Evolutionary conservation across 129 eudicot genomes (phyloP), one percentile per base, ranked within the genome.

Genomic region (Pulicaria dysenterica): DNA sequence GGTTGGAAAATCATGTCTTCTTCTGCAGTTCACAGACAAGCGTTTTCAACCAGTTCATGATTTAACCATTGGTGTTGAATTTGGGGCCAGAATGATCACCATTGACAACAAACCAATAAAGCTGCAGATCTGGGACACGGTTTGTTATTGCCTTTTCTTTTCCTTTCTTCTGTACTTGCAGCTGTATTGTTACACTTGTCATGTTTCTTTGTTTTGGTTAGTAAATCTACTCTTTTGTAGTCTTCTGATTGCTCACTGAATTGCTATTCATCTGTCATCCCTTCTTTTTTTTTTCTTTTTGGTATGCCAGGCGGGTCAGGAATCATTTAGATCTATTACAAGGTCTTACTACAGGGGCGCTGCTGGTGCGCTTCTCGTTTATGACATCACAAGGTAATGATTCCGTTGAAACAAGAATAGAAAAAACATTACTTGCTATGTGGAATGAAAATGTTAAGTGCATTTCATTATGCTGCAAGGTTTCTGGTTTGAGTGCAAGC

Each of bases 21-120:
- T 93, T 74, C 82, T 93, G 73, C 98, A 93, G 85, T 93, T 93
- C 79, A 93, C 98, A 1, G 98, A 93, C 83, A 93, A 93, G 78
- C 88, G 98, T 16, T 89, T 89, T 78, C 91, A 85, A 69, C 95
- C 89, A 1, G 91, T 89, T 50, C 91, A 85, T 77, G 91, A 85
- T 73, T 45, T 82, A 75, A 89, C 92, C 61, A 89, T 89, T 77
- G 96, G 96, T 41, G 96, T 89, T 48, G 92, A 89, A 55, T 89
- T 89, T 80, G 92, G 96, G 40, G 96, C 96, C 62, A 69, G 92
- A 72, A 89, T 89, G 96, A 79, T 89, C 73, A 83, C 92, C 50
- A 89, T 89, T 3, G 96, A 84, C 54, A 86, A n/a, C n/a, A n/a
- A n/a, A n/a, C n/a, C n/a, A n/a, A n/a, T n/a, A n/a, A n/a, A n/a